A percentile compares a stretch with the other conserved stretches of the same genome.
phyloP scores from a whole-genome alignment of 2,329 filamentous ascomycete genomes.

The Meredithiella fracta region DNA sequence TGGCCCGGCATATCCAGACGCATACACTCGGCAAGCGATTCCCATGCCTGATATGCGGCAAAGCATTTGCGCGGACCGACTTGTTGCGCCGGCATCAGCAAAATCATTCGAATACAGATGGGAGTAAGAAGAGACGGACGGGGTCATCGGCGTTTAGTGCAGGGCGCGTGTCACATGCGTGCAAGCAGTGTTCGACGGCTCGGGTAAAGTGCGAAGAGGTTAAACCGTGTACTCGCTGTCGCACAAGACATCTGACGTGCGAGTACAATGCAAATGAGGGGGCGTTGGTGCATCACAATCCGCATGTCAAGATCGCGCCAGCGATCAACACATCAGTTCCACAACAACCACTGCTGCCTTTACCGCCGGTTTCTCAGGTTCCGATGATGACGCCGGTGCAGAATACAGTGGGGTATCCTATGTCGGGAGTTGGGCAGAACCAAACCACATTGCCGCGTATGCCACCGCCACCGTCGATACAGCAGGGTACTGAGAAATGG shows the following conservation, averaged over 20 bases:
- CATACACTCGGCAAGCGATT: slow-evolving; percentile 36
- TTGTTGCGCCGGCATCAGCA: slow-evolving; percentile 35
- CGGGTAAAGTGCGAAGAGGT: slow-evolving; percentile 39
- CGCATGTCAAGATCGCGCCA: slow-evolving; percentile 15
- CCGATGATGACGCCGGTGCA: not conserved
- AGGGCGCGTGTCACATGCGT: slow-evolving; percentile 36
- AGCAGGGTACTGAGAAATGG: not conserved
- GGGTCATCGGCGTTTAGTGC: slow-evolving; percentile 28
- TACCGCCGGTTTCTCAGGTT: not conserved
- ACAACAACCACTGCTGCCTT: not conserved
- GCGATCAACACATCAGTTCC: not conserved
- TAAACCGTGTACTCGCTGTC: slow-evolving; percentile 37
- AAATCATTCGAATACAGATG: slow-evolving; percentile 33
- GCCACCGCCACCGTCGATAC: slow-evolving; percentile 1
- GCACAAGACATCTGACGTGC: slow-evolving; percentile 30
- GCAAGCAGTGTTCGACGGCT: slow-evolving; percentile 33
- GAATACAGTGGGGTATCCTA: not conserved
- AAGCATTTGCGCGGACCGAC: slow-evolving; percentile 37
- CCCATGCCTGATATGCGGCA: slow-evolving; percentile 33
- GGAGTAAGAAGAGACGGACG: slow-evolving; percentile 31
- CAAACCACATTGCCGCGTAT: slow-evolving; percentile 1
- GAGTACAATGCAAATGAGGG: slow-evolving; percentile 24
- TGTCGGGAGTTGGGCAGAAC: not conserved
- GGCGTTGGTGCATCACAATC: slow-evolving; percentile 13
- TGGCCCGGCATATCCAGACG: slow-evolving; percentile 34